These are phyloP conservation scores for Claviceps fusiformis DNA, from an alignment of 2,329 filamentous ascomycete genomes.

Conservation along the genomic window DNA sequence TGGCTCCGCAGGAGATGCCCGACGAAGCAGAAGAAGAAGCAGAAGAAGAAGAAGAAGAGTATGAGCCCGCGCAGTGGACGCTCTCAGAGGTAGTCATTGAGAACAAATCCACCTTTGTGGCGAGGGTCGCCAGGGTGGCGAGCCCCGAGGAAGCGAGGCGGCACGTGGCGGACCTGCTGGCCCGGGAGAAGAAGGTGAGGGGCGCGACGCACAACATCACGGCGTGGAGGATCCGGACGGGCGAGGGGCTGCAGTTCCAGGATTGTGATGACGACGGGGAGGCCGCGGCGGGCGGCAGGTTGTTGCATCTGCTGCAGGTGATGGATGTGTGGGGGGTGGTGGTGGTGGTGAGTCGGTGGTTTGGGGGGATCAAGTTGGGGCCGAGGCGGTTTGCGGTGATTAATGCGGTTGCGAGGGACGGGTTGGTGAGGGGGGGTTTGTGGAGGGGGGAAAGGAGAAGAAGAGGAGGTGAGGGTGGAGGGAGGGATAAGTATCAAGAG, in stretches of 20 bases:
- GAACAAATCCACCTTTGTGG: constrained; percentile 80
- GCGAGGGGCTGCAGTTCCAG: constrained; percentile 41
- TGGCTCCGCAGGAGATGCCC: no score
- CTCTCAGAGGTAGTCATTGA: constrained; percentile 63
- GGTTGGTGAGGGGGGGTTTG: constrained; percentile 61
- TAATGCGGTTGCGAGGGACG: constrained; percentile 73
- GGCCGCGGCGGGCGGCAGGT: constrained; percentile 71
- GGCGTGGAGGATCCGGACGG: constrained; percentile 69
- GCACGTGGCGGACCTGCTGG: constrained; percentile 62
- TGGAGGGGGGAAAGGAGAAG: constrained; percentile 8
- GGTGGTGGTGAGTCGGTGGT: constrained; percentile 91
- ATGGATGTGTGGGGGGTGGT: constrained; percentile 91
- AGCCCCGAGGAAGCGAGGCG: constrained; percentile 51
- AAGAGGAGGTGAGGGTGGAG: not conserved
- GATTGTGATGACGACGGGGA: constrained; percentile 97
- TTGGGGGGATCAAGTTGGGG: constrained; percentile 79
- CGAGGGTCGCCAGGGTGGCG: constrained; percentile 53
- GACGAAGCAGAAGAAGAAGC: constrained; percentile 5
- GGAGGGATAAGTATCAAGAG: no score
- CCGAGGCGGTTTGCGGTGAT: constrained; percentile 85
- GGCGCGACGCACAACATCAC: constrained; percentile 89
- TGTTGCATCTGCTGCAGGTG: constrained; percentile 83
- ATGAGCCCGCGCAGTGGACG: constrained; percentile 46
- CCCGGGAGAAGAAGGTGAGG: constrained; percentile 73
- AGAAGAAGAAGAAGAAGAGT: constrained; percentile 7